Conservation (phyloP, 805 yeast genomes). For the Cyberlindnera euphorbiiphila region DNA sequence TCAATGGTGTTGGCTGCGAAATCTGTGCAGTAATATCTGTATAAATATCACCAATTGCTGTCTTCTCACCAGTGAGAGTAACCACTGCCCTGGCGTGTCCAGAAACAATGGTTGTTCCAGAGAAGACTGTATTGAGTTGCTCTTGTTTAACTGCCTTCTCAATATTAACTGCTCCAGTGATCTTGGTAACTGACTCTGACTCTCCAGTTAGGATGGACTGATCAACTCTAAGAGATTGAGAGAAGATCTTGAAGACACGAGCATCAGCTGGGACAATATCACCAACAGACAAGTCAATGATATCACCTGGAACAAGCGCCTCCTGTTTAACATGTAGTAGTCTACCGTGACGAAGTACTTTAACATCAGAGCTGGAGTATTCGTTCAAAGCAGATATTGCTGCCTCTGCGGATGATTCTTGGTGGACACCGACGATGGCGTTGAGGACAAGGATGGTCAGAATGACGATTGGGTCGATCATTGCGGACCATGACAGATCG, state of each 20-base stretch:
- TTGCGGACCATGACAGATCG: slow-evolving; percentile 30
- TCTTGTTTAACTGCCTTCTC: slow-evolving; percentile 35
- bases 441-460: slow-evolving; percentile 42
- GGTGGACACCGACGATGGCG: slow-evolving; percentile 46
- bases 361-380: slow-evolving; percentile 44
- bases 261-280: slow-evolving; percentile 47
- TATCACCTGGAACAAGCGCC: slow-evolving; percentile 44
- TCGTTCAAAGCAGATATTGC: slow-evolving; percentile 47
- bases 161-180: slow-evolving; percentile 25
- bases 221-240: slow-evolving; percentile 42
- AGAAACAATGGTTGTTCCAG: slow-evolving; percentile 41
- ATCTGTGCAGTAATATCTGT: slow-evolving; percentile 40
- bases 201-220: slow-evolving; percentile 49
- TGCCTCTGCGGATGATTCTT: slow-evolving; percentile 47
- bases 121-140: slow-evolving; percentile 41
- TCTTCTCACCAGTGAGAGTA: slow-evolving; percentile 42
- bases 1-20: slow-evolving; percentile 34
- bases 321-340: slow-evolving; percentile 39
- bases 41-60: slow-evolving; percentile 47
- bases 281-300: slow-evolving; percentile 37
- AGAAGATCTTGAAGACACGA: slow-evolving; percentile 35
- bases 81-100: slow-evolving; percentile 45
- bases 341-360: slow-evolving; percentile 41
- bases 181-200: slow-evolving; percentile 38
- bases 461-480: slow-evolving; percentile 40